Evolutionary conservation across 257 asterid genomes (phyloP), one percentile per base, ranked within the genome.

Genomic region (Thymus quinquecostatus): DNA sequence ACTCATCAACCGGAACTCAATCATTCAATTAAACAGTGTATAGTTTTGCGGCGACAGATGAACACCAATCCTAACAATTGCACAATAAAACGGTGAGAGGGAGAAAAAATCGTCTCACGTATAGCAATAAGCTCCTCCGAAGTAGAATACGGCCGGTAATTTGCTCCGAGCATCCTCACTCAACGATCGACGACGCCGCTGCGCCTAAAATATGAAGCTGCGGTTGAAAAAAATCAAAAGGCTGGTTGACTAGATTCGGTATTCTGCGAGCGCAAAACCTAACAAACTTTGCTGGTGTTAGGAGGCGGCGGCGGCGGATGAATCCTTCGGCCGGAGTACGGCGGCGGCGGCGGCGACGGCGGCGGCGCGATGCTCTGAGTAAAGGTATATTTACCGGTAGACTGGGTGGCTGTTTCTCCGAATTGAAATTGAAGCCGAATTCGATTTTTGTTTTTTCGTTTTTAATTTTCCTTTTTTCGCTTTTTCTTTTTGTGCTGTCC

Each of bases 361-460:
- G 60, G 60, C 48, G 67, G 50, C 79, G n/a, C 62, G 74, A 60
- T 34, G 60, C 27, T 68, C 30, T 75, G 79, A 44, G 54, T 30
- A 43, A 61, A 62, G 79, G 71, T 60, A 69, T 14, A 69, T 14
- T 11, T 13, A 58, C 79, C 55, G 78, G 62, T 3, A 48, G 60
- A n/a, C 36, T 32, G 50, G 33, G 30, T 5, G 29, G 33, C 5
- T 21, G 21, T 27, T 50, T 36, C 54, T 51, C 10, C 53, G 14
- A 54, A 40, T 66, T 12, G 60, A 48, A 32, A 33, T 14, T 44
- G 41, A 66, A 67, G 47, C 64, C 14, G 14, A 32, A 12, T 11
- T n/a, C 27, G 27, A 14, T 14, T 61, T 8, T 10, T 55, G 12
- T 13, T 3, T 12, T 12, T 48, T 48, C 5, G 12, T 13, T 7